phyloP scores from a whole-genome alignment of 768 basidiomycete genomes.

The Basidioascus undulatus region DNA sequence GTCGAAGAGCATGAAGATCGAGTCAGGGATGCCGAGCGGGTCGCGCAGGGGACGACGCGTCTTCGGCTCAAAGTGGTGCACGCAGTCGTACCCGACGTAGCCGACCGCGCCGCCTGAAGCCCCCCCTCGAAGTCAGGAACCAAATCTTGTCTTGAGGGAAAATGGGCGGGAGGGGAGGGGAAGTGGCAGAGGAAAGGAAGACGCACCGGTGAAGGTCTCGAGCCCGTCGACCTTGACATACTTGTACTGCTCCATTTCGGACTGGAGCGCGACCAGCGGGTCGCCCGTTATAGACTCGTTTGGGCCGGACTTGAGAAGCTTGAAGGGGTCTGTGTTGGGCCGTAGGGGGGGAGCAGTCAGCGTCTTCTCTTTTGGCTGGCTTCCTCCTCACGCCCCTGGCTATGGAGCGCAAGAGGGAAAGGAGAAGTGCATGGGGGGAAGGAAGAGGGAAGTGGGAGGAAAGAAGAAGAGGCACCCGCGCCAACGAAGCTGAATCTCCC shows the following conservation, averaged over 20 bases:
- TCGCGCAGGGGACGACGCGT: constrained; percentile 42
- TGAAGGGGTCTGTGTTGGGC: constrained; percentile 77
- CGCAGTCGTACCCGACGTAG: constrained; percentile 88
- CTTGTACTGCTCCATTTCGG: constrained; percentile 60
- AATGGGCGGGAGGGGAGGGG: background rate
- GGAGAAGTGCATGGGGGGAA: background rate
- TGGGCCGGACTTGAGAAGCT: constrained; percentile 70
- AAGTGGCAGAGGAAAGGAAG: background rate
- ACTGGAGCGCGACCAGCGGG: constrained; percentile 60
- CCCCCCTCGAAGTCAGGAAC: too few relatives aligned
- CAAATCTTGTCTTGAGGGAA: background rate
- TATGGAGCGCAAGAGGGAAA: background rate
- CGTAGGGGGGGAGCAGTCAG: too few relatives aligned
- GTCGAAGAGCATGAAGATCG: constrained; percentile 89
- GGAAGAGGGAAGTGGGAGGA: background rate
- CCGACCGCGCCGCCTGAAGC: constrained; percentile 71
- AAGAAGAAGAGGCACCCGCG: constrained; percentile 34
- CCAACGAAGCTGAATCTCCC: constrained; percentile 93
- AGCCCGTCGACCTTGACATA: constrained; percentile 66
- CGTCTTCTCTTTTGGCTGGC: too few relatives aligned
- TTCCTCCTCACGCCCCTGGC: too few relatives aligned
- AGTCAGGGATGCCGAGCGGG: constrained; percentile 68
- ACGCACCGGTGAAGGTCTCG: constrained; percentile 54
- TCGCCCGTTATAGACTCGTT: constrained; percentile 63
- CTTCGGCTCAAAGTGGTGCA: constrained; percentile 90